These are phyloP conservation scores for Begonia loranthoides DNA, from an alignment of 306 rosid species.

Conservation along the genomic window DNA sequence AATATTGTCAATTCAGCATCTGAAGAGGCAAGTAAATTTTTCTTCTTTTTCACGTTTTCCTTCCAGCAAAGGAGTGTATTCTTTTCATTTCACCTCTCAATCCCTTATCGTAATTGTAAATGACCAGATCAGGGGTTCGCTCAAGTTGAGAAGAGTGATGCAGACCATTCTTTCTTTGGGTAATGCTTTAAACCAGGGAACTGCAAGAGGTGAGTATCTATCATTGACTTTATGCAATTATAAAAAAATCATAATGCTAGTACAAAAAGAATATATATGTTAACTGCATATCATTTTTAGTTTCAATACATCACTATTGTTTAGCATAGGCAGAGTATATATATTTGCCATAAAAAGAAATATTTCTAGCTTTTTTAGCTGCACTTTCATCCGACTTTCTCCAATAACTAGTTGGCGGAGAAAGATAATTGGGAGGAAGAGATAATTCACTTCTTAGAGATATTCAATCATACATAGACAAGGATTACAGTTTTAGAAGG, in stretches of 20 bases:
- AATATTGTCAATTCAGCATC: conserved; percentile 63
- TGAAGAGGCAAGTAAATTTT: conserved; percentile 49
- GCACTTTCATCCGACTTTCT: no score
- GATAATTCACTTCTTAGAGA: no score
- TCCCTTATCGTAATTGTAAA: conserved; percentile 14
- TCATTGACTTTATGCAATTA: background rate
- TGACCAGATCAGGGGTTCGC: conserved; percentile 78
- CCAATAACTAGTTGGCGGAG: no score
- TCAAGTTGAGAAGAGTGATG: conserved; percentile 94
- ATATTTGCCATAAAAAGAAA: no score
- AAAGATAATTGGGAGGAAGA: no score
- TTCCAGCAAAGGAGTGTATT: background rate
- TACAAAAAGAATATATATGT: no score
- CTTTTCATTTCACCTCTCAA: conserved; percentile 12
- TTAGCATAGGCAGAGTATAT: no score
- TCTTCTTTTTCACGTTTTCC: conserved; percentile 7
- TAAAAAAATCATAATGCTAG: background rate
- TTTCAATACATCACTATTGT: no score
- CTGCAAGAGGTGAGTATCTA: conserved; percentile 80
- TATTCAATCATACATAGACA: no score
- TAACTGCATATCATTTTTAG: no score
- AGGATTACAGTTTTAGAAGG: no score
- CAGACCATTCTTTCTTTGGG: conserved; percentile 98
- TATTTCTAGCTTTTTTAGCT: no score
- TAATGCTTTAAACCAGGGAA: conserved; percentile 95